Evolutionary conservation across 352 stramenopile genomes (phyloP).

Genomic region (Globisporangium canariense): DNA sequence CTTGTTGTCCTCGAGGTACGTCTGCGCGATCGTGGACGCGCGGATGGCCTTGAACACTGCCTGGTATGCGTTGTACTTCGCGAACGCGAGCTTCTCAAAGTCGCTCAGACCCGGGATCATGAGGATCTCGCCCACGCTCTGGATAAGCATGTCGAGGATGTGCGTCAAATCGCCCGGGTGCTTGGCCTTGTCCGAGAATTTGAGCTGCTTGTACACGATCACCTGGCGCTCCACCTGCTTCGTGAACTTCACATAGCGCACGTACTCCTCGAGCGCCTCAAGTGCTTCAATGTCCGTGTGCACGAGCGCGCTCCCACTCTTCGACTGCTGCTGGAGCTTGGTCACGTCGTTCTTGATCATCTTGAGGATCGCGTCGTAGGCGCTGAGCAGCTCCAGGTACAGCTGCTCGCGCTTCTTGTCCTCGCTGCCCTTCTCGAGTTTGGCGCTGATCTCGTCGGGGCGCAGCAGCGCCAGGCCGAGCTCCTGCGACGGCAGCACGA

Average conservation of each 20-base stretch:
- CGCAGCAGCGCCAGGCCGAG: constrained; percentile 64
- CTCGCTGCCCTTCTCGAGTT: constrained; percentile 48
- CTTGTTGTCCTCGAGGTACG: constrained; percentile 62
- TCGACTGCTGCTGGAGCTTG: constrained; percentile 73
- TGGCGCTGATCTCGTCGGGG: constrained; percentile 64
- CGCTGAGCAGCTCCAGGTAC: constrained; percentile 69
- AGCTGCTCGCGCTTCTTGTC: constrained; percentile 72
- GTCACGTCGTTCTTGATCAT: constrained; percentile 58
- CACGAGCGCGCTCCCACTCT: constrained; percentile 68
- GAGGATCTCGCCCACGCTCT: constrained; percentile 77
- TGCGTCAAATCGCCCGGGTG: constrained; percentile 68
- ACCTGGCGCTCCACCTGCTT: constrained; percentile 71
- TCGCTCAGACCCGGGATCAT: constrained; percentile 57
- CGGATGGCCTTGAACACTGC: constrained; percentile 65
- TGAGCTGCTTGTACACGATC: constrained; percentile 65
- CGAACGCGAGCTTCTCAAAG: constrained; percentile 40
- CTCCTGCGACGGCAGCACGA: constrained; percentile 70
- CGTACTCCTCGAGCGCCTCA: constrained; percentile 68
- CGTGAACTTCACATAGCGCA: constrained; percentile 66
- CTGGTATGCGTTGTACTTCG: constrained; percentile 73
- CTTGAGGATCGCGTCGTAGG: constrained; percentile 69
- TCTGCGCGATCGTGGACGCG: constrained; percentile 55
- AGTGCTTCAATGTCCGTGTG: constrained; percentile 71
- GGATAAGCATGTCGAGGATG: constrained; percentile 81
- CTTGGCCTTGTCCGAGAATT: constrained; percentile 35